Base-by-base conservation (phyloP, 441 rosid genomes). In the Caryocar brasiliense region DNA sequence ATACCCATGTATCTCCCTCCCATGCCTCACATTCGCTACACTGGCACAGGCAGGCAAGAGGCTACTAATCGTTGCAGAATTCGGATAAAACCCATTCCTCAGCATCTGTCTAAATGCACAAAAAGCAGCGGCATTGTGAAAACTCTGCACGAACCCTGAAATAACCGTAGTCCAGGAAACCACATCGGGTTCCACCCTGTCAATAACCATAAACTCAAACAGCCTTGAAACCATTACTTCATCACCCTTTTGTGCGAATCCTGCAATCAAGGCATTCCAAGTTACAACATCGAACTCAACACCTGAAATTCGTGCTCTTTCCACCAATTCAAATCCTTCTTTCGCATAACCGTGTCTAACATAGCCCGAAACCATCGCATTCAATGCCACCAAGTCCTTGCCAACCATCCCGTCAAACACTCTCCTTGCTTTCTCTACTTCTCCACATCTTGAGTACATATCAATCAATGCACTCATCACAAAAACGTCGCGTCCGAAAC, bases 141-240 rank as follows among this genome's bases (percentile, higher is more conserved):
- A 77, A 59, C 74, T 91, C 58, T 81, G 82, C 47, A 86, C 90
- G 33, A 77, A 61, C 20, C 96, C 93, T 20, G 96, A 78, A 46
- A 87, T 81, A 27, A 87, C 47, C 0, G 90, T 79, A 25, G 95
- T 85, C 96, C 95, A 85, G 0, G 95, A 74, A 35, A 79, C 80
- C 14, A 78, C 80, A 58, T 91, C 98, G 11, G 86, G 88, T 55
- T 72, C 73, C 56, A 70, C 45, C 23, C 85, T 82, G 43, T 67
- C 25, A 25, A 14, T 25, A 10, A 24, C 45, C 93, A 91, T 85
- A 70, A 67, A 43, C 44, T 60, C 44, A 54, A 91, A 59, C 33
- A 81, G 28, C 51, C 74, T 64, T 17, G 61, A 63, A 47, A 71
- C 80, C 68, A 62, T 69, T 29, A 42, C 62, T 44, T 65, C 62